phyloP scores from a whole-genome alignment of 2,329 filamentous ascomycete genomes.

The Lasiodiplodia sp. region DNA sequence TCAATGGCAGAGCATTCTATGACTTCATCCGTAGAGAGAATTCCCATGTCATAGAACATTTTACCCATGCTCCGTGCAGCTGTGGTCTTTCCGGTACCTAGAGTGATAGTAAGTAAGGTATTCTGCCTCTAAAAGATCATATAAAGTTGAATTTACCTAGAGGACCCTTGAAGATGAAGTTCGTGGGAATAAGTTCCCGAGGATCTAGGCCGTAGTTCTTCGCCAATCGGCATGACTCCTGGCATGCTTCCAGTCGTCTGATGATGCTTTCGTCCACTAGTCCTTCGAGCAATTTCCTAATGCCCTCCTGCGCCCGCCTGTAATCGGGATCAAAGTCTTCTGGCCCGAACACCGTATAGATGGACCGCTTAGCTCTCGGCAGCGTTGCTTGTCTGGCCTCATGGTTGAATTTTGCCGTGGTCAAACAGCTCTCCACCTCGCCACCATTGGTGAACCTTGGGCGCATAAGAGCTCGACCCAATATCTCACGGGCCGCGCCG shows the following conservation, averaged over 20 bases:
- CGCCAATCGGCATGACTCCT: not conserved
- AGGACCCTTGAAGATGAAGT: not conserved
- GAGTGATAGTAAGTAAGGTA: no score
- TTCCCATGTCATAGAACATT: conserved; percentile 76
- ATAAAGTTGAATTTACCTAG: conserved; percentile 38
- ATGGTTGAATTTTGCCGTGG: not conserved
- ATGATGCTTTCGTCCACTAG: not conserved
- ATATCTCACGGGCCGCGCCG: not conserved
- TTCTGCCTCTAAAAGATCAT: no score
- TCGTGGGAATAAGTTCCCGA: not conserved
- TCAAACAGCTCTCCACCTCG: not conserved
- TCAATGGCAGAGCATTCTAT: conserved; percentile 73
- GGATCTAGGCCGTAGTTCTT: not conserved
- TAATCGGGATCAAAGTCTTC: not conserved
- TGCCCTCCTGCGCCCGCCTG: not conserved
- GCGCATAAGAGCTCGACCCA: not conserved
- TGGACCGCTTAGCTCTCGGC: not conserved
- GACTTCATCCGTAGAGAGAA: conserved; percentile 67
- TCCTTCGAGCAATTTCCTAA: not conserved
- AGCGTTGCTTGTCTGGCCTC: not conserved
- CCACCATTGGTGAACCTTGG: not conserved
- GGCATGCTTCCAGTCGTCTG: not conserved
- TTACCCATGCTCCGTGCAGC: conserved; percentile 76
- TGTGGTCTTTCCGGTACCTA: conserved; percentile 72
- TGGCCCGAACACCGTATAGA: not conserved